These are phyloP conservation scores for Ambispora gerdemannii DNA, from an alignment of 192 early-diverging fungal species.

Conservation along the genomic window DNA sequence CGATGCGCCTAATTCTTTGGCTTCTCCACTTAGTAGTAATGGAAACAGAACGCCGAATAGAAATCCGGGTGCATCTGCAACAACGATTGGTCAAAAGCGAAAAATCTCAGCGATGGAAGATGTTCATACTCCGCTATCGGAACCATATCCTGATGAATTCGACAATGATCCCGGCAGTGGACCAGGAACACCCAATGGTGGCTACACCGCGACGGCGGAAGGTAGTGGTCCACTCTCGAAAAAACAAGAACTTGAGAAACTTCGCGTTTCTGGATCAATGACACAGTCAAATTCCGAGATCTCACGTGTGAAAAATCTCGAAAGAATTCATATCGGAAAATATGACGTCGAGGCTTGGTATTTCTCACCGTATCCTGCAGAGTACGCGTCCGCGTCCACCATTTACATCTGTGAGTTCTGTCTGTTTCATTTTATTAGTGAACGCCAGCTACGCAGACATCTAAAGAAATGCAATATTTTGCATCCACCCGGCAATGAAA, in stretches of 20 bases:
- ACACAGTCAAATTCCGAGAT: conserved; percentile 94
- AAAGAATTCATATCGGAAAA: conserved; percentile 87
- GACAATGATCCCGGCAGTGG: conserved; percentile 20
- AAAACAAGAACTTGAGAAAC: conserved; percentile 94
- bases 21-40: conserved; percentile 33
- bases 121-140: conserved; percentile 21
- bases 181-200: conserved; percentile 15
- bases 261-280: conserved; percentile 91
- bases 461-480: conserved; percentile 81
- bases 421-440: conserved; percentile 73
- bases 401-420: conserved; percentile 98
- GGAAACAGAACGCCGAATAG: conserved; percentile 34
- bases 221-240: too few species aligned
- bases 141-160: conserved; percentile 15
- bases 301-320: conserved; percentile 92
- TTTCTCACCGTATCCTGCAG: conserved; percentile 94
- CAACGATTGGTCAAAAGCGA: conserved; percentile 44
- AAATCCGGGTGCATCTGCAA: conserved; percentile 32
- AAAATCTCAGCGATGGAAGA: conserved; percentile 49
- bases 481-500: conserved; percentile 99
- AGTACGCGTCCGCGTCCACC: conserved; percentile 71
- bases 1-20: conserved; percentile 42
- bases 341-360: conserved; percentile 97
- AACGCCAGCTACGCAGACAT: conserved; percentile 77
- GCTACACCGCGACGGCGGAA: conserved; percentile 20